Conservation (phyloP, 257 asterid genomes). For the Salvia splendens region DNA sequence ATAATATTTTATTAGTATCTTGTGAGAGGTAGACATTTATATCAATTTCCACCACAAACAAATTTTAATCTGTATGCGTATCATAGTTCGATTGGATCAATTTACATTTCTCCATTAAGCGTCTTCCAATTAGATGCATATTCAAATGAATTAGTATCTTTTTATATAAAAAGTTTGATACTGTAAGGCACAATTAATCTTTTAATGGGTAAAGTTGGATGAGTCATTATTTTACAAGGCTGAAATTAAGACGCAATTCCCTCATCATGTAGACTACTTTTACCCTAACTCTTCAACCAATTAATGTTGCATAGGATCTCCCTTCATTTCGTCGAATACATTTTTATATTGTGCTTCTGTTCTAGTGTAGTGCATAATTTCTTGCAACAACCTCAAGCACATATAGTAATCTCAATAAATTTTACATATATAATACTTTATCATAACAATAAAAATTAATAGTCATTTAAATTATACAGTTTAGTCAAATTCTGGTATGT, state of each 20-base stretch:
- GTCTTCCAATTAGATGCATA: conserved; percentile 2
- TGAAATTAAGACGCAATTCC: conserved; percentile 13
- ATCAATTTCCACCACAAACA: not conserved
- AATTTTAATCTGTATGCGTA: not conserved
- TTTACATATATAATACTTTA: not conserved
- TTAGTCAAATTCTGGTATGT: too few relatives aligned
- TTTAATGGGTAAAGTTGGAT: conserved; percentile 7
- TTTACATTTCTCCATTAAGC: not conserved
- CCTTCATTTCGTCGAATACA: not conserved
- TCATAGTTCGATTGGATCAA: not conserved
- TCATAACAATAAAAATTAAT: not conserved
- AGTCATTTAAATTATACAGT: too few relatives aligned
- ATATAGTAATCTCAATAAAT: not conserved
- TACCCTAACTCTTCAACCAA: conserved; percentile 7
- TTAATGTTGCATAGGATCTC: not conserved
- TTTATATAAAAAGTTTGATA: not conserved
- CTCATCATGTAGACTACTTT: not conserved
- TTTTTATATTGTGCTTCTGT: not conserved
- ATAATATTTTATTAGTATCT: not conserved
- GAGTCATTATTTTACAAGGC: conserved; percentile 20
- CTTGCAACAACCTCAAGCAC: too few relatives aligned
- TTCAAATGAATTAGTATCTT: not conserved
- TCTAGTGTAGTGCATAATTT: too few relatives aligned
- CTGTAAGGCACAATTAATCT: not conserved
- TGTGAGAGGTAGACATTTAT: not conserved